Evolutionary conservation across 208 protist species (phyloP).

Genomic region (Trichomonas gallinae): DNA sequence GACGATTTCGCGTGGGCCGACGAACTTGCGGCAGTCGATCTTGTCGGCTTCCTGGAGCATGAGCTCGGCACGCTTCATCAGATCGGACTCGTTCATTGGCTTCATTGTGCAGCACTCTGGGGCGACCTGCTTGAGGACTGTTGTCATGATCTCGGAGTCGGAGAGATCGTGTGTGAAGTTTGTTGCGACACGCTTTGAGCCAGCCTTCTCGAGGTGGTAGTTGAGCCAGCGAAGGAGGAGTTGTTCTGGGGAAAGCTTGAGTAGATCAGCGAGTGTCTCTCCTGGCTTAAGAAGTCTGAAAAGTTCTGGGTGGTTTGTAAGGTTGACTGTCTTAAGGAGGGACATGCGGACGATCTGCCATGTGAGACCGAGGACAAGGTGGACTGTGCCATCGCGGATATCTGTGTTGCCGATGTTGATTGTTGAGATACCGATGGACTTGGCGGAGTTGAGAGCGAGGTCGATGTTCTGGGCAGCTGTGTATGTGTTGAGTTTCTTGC

Average conservation of each 20-base stretch:
- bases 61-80: slow-evolving; percentile 33
- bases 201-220: slow-evolving; percentile 48
- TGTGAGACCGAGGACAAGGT: slow-evolving; percentile 42
- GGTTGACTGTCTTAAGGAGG: slow-evolving; percentile 41
- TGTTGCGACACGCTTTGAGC: slow-evolving; percentile 27
- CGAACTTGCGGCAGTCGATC: slow-evolving; percentile 39
- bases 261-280: slow-evolving; percentile 44
- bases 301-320: slow-evolving; percentile 46
- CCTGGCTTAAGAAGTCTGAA: slow-evolving; percentile 45
- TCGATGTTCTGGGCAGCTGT: slow-evolving; percentile 39
- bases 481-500: slow-evolving; percentile 28
- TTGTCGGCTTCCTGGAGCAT: slow-evolving; percentile 40
- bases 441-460: slow-evolving; percentile 36
- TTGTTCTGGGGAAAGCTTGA: slow-evolving; percentile 47
- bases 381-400: slow-evolving; percentile 31
- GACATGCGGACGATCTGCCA: slow-evolving; percentile 45
- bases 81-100: slow-evolving; percentile 34
- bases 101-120: slow-evolving; percentile 39
- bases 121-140: slow-evolving; percentile 45
- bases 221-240: slow-evolving; percentile 53
- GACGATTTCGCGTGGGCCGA: slow-evolving; percentile 19
- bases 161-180: slow-evolving; percentile 47
- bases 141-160: slow-evolving; percentile 39
- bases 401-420: slow-evolving; percentile 40
- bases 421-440: slow-evolving; percentile 36